Base-by-base conservation (phyloP, 345 rosid species). In the Tarenaya hassleriana region DNA sequence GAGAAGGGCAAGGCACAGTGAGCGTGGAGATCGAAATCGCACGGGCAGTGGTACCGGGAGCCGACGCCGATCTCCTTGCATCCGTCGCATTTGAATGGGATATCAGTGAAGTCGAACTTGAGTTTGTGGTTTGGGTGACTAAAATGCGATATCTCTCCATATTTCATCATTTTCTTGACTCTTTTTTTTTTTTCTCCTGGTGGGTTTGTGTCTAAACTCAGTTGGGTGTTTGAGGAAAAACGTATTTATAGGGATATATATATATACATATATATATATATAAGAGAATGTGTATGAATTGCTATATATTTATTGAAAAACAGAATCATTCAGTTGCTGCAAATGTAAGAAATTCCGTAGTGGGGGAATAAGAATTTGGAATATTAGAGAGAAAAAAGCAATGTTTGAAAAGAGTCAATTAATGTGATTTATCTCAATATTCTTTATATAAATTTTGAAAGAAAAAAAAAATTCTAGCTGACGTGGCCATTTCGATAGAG, bases 21-120 rank as follows among this genome's bases (percentile, higher is more conserved):
- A 43, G 64, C 58, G 71, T 92, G 98, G 50, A 92, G 94, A 61
- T 92, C 95, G 9, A 79, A 87, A 39, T 91, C 80, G 8, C 94
- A 87, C 4, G 9, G 42, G 5, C 98, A 92, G 17, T 73, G 80
- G 67, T 81, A 88, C 8, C 82, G 75, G 1, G 94, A 82, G 6
- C 98, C 98, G 1, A 92, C 84, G 2, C 96, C 96, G 0, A 77
- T 86, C 68, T 92, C 96, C 57, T 81, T 84, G 88, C 96, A 92
- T 0, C 96, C 96, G 9, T 92, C 95, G 29, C 98, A 92, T 70
- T 77, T 83, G 84, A 85, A 92, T 0, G 96, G 98, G 47, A 55
- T 47, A 65, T 92, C 86, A 2, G 77, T 69, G 79, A 60, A 61
- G 63, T 79, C 86, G 10, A 75, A 73, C 43, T 67, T 76, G 3